Conservation (phyloP, 495 filamentous ascomycete genomes). For the Penicillium malachiteum region DNA sequence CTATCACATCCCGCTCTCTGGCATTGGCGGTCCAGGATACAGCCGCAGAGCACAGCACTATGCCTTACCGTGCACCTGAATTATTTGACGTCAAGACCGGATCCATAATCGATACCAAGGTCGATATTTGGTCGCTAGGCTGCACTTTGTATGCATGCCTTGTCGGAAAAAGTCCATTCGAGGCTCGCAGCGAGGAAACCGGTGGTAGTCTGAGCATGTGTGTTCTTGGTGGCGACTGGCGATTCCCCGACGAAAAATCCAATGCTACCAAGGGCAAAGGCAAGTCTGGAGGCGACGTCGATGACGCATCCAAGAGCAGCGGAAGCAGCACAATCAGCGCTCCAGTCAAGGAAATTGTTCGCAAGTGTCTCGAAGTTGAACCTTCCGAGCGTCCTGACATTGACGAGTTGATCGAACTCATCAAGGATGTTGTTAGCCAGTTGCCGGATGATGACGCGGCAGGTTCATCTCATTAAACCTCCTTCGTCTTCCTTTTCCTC, state of each 20-base stretch:
- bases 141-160: constrained; percentile 96
- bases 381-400: constrained; percentile 88
- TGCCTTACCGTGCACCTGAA: constrained; percentile 97
- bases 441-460: constrained; percentile 65
- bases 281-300: constrained; percentile 32
- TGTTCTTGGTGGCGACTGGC: constrained; percentile 87
- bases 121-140: constrained; percentile 96
- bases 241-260: constrained; percentile 81
- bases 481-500: background rate
- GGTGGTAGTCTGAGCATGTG: constrained; percentile 91
- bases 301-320: constrained; percentile 26
- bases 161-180: constrained; percentile 94
- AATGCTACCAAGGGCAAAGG: constrained; percentile 56
- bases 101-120: constrained; percentile 89
- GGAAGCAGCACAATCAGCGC: constrained; percentile 59
- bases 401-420: constrained; percentile 78
- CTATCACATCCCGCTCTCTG: constrained; percentile 89
- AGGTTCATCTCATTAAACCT: constrained; percentile 25
- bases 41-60: constrained; percentile 93
- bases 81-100: constrained; percentile 98
- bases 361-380: constrained; percentile 89
- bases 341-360: constrained; percentile 76
- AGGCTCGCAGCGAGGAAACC: constrained; percentile 92
- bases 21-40: constrained; percentile 90
- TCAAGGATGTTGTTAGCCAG: constrained; percentile 70